Percentiles rank a stretch among this genome's conserved stretches.
Conservation (phyloP, 495 filamentous ascomycete species). For the Mytilinidion resinicola region DNA sequence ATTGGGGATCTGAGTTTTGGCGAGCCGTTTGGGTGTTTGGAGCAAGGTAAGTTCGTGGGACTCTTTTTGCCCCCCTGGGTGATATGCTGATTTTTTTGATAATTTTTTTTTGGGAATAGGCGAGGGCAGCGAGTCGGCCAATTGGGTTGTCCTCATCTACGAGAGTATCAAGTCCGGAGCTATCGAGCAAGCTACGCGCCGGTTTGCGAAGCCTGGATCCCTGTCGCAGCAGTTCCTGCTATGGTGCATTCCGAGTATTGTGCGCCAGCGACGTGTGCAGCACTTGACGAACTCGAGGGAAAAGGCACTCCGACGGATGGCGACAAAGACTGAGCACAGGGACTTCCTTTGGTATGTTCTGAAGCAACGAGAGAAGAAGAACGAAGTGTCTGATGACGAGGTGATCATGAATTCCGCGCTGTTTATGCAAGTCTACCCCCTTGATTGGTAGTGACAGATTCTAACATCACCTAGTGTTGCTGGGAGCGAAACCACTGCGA, state of each 20-base stretch:
- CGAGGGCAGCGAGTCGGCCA: conserved; percentile 20
- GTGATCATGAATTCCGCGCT: conserved; percentile 31
- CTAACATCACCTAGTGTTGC: conserved; percentile 27
- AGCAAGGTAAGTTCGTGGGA: conserved; percentile 24
- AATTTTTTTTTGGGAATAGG: no score
- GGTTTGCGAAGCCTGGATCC: conserved; percentile 27
- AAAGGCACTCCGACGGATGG: conserved; percentile 29
- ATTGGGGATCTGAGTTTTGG: conserved; percentile 36
- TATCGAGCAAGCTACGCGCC: conserved; percentile 28
- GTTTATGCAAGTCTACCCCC: conserved; percentile 23
- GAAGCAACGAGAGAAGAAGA: conserved; percentile 30
- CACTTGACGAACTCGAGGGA: conserved; percentile 29
- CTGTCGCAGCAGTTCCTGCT: conserved; percentile 22
- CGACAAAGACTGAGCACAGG: conserved; percentile 24
- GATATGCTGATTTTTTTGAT: no score
- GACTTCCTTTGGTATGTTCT: conserved; percentile 36
- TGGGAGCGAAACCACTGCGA: conserved; percentile 34
- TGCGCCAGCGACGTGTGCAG: conserved; percentile 17
- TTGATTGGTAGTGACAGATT: neutral
- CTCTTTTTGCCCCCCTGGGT: no score
- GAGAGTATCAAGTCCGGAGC: conserved; percentile 30
- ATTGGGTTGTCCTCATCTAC: conserved; percentile 33
- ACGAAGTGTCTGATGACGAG: conserved; percentile 30
- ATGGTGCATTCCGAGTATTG: conserved; percentile 23
- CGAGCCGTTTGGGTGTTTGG: conserved; percentile 35